These are phyloP conservation scores for Elaeis guineensis DNA, from an alignment of 176 grass and related monocot species.

Conservation along the genomic window DNA sequence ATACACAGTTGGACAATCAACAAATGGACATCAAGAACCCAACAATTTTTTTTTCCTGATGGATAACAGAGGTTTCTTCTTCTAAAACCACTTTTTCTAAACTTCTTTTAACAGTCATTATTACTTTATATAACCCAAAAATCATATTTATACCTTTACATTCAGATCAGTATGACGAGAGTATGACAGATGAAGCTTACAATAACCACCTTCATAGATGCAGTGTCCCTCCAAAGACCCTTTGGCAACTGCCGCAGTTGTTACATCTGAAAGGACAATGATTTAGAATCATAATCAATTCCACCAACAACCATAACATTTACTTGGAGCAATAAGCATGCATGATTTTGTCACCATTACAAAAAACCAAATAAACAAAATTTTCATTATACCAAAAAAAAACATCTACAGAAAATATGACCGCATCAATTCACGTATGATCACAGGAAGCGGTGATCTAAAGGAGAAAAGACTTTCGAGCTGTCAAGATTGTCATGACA, in stretches of 20 bases:
- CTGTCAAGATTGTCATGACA: too few species aligned
- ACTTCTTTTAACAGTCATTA: conserved; percentile 10
- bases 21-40: not conserved
- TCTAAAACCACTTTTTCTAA: not conserved
- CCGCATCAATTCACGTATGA: too few species aligned
- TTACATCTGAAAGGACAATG: conserved; percentile 45
- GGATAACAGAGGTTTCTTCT: not conserved
- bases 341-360: not conserved
- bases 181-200: conserved; percentile 99
- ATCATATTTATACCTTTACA: conserved; percentile 89
- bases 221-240: conserved; percentile 93
- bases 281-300: not conserved
- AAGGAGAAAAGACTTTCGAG: too few species aligned
- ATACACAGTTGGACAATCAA: conserved; percentile 2
- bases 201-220: conserved; percentile 98
- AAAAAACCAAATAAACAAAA: too few species aligned
- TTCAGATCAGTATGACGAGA: conserved; percentile 99
- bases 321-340: not conserved
- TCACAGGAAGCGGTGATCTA: too few species aligned
- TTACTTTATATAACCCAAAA: conserved; percentile 25
- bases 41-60: not conserved
- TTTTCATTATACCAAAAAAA: too few species aligned
- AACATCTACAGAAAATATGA: too few species aligned
- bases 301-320: not conserved
- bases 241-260: conserved; percentile 71